Conservation (phyloP, 1,284 basidiomycete species). For the Apiotrichum domesticum region DNA sequence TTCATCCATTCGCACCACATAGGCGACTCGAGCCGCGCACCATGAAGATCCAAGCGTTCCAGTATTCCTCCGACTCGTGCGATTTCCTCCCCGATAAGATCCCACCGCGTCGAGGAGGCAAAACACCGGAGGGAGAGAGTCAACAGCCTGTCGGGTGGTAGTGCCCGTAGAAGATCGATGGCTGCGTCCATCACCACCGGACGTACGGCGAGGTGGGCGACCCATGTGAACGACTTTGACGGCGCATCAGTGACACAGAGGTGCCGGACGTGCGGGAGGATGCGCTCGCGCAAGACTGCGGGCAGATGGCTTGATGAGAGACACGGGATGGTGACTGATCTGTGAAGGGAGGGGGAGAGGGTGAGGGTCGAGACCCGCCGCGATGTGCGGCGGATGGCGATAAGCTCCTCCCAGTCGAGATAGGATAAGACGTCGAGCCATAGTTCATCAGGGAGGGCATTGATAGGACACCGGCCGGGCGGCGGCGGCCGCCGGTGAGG, state of each 20-base stretch:
- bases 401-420: slow-evolving; percentile 22
- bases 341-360: slow-evolving; percentile 23
- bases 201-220: slow-evolving; percentile 2
- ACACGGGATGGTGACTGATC: slow-evolving; percentile 18
- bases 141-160: slow-evolving; percentile 21
- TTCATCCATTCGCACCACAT: neutral
- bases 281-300: slow-evolving; percentile 4
- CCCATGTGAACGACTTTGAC: neutral
- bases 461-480: slow-evolving; percentile 19
- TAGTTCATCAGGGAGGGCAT: slow-evolving; percentile 29
- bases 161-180: slow-evolving; percentile 11
- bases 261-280: slow-evolving; percentile 24
- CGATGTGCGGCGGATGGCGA: slow-evolving; percentile 18
- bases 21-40: slow-evolving; percentile 15
- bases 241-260: slow-evolving; percentile 25
- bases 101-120: slow-evolving; percentile 14
- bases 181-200: neutral
- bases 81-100: slow-evolving; percentile 18
- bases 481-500: neutral
- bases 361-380: slow-evolving; percentile 13
- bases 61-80: slow-evolving; percentile 18
- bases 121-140: slow-evolving; percentile 28
- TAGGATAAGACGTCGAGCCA: slow-evolving; percentile 22
- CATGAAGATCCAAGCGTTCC: slow-evolving; percentile 27
- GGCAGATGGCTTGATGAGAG: no score